Evolutionary conservation across 441 rosid species (phyloP).

Genomic region (Erodium moschatum): DNA sequence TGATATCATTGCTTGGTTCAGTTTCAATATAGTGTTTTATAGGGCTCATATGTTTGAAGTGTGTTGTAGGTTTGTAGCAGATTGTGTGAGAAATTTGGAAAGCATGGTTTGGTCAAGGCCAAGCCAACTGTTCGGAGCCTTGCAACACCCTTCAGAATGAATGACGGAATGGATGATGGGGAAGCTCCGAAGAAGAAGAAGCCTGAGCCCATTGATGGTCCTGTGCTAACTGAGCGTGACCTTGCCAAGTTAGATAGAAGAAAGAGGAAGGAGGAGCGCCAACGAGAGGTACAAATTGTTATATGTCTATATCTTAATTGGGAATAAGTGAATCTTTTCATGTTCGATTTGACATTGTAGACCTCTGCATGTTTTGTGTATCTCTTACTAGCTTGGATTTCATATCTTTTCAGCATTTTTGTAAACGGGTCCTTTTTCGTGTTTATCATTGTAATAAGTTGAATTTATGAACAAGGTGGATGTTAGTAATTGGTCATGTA

Average conservation of each 20-base stretch:
- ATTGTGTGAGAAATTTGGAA: conserved; percentile 72
- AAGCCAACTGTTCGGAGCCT: conserved; percentile 75
- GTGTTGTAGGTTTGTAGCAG: conserved; percentile 59
- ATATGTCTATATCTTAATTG: not conserved
- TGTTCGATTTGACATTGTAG: not conserved
- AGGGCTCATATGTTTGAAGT: conserved; percentile 13
- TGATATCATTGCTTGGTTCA: not conserved
- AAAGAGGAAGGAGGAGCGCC: conserved; percentile 93
- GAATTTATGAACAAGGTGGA: not conserved
- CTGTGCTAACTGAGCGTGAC: conserved; percentile 79
- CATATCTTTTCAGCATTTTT: not conserved
- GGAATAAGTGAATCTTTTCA: not conserved
- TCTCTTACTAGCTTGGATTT: not conserved
- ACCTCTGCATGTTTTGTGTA: not conserved
- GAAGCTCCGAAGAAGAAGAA: conserved; percentile 58
- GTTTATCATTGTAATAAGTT: not conserved
- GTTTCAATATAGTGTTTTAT: conserved; percentile 1
- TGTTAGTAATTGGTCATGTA: not conserved
- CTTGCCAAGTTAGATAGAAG: conserved; percentile 66
- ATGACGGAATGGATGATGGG: conserved; percentile 93
- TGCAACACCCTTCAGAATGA: conserved; percentile 76
- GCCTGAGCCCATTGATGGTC: conserved; percentile 79
- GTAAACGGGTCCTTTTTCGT: not conserved
- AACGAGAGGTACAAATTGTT: conserved; percentile 55
- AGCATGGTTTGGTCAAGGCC: conserved; percentile 72